phyloP scores from a whole-genome alignment of 495 filamentous ascomycete genomes.

The Penicillium pulvis region DNA sequence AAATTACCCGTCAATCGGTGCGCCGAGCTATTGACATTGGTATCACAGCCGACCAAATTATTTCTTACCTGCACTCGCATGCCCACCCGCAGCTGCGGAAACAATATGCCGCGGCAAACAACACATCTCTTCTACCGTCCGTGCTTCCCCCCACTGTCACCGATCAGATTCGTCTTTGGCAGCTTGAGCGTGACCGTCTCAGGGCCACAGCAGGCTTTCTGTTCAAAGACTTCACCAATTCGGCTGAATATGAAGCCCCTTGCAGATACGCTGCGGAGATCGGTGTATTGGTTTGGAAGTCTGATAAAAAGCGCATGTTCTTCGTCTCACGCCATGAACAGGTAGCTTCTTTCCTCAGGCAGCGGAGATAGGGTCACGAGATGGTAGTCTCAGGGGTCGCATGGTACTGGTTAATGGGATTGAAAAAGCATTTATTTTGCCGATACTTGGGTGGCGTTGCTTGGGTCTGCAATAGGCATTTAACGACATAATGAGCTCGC shows the following conservation, averaged over 20 bases:
- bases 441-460: constrained; percentile 7
- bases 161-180: constrained; percentile 97
- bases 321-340: constrained; percentile 88
- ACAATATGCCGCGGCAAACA: constrained; percentile 49
- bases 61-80: constrained; percentile 82
- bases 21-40: constrained; percentile 83
- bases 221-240: constrained; percentile 82
- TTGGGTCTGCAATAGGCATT: constrained; percentile 5
- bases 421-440: constrained; percentile 5
- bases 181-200: constrained; percentile 94
- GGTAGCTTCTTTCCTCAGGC: constrained; percentile 75
- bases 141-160: constrained; percentile 92
- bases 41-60: constrained; percentile 93
- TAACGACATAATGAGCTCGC: constrained; percentile 20
- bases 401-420: constrained; percentile 8
- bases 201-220: constrained; percentile 77
- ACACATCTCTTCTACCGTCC: constrained; percentile 44
- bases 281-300: constrained; percentile 89
- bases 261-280: constrained; percentile 84
- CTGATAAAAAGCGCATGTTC: constrained; percentile 73
- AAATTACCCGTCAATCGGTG: constrained; percentile 83
- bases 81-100: constrained; percentile 91
- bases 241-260: constrained; percentile 74
- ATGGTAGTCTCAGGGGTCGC: neutral
- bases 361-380: constrained; percentile 40